Evolutionary conservation across 371 early-diverging fungal species (phyloP).

Genomic region (Mortierella sp.): DNA sequence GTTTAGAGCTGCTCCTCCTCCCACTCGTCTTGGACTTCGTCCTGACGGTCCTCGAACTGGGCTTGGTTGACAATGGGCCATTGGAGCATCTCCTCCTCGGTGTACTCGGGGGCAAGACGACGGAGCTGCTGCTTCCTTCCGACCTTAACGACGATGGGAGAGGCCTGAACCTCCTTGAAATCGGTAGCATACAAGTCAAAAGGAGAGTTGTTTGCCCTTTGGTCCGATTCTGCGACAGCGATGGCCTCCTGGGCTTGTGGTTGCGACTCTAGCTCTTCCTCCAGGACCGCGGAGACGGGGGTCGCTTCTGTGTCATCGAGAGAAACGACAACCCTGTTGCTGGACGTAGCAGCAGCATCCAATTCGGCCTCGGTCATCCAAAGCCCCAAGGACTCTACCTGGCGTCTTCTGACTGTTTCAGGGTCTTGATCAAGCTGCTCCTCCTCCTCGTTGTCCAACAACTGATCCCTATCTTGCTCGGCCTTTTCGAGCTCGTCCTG

Average conservation of each 20-base stretch:
- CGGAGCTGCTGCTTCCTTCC: conserved; percentile 7
- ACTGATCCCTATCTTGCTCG: conserved; percentile 44
- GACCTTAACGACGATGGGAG: not conserved
- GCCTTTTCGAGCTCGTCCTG: conserved; percentile 48
- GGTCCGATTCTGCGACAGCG: conserved; percentile 9
- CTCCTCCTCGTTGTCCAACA: conserved; percentile 44
- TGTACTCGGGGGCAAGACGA: conserved; percentile 7
- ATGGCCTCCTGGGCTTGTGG: not conserved
- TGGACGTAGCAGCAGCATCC: conserved; percentile 12
- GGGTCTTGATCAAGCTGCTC: conserved; percentile 36
- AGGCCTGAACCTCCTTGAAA: conserved; percentile 28
- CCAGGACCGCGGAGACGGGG: not conserved
- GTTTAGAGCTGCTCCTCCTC: conserved; percentile 30
- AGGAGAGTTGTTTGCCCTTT: not conserved
- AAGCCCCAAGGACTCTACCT: conserved; percentile 49
- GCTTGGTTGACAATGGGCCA: conserved; percentile 43
- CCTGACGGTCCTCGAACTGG: conserved; percentile 44
- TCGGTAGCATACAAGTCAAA: conserved; percentile 40
- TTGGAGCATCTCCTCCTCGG: conserved; percentile 52
- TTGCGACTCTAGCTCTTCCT: not conserved
- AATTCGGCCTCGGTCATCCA: conserved; percentile 53
- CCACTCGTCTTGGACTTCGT: conserved; percentile 45
- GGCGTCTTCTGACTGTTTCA: conserved; percentile 33
- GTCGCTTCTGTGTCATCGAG: not conserved
- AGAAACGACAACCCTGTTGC: not conserved